Evolutionary conservation across 768 basidiomycete genomes (phyloP), one percentile per base, ranked within the genome.

Genomic region (Hortiboletus campestris): DNA sequence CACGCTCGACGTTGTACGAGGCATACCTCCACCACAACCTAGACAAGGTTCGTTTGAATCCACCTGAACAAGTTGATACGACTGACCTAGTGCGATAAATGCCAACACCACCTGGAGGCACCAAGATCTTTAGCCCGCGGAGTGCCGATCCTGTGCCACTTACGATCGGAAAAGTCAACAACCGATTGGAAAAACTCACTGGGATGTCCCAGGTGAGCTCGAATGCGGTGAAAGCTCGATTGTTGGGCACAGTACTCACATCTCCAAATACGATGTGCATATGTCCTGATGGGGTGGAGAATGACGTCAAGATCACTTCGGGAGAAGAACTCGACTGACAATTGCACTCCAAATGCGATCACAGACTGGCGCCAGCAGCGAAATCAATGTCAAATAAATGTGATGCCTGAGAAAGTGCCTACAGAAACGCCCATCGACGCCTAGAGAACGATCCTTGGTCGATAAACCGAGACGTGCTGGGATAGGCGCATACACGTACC

Each of bases 261-360:
- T 60, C 67, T 72, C 74, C 74, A 74, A 56, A 74, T 66, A 29
- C 72, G 73, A 59, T 74, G 67, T 13, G 72, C 73, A 56, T 74
- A 74, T 57, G 67, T 67, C 63, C 72, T 74, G 22, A 50, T 51
- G 28, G 20, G 29, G 61, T 11, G 22, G 39, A 22, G 20, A 42
- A 49, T 49, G 49, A 51, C 44, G 43, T 56, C 53, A 49, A 49
- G 19, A 40, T 53, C n/a, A 43, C 16, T 4, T 12, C 1, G 3
- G 34, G 13, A 13, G 36, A 41, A 20, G 43, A 35, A 50, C 7
- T 5, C 12, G 11, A 53, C 72, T 35, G 39, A 74, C 72, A 75
- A 51, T 63, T 74, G 72, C 40, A 74, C 72, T 19, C 66, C 64
- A 53, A 74, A 74, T 11, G 72, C 72, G 44, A 75, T 67, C 11